Evolutionary conservation across 768 basidiomycete genomes (phyloP), one percentile per base, ranked within the genome.

Genomic region (Auricularia sp.): DNA sequence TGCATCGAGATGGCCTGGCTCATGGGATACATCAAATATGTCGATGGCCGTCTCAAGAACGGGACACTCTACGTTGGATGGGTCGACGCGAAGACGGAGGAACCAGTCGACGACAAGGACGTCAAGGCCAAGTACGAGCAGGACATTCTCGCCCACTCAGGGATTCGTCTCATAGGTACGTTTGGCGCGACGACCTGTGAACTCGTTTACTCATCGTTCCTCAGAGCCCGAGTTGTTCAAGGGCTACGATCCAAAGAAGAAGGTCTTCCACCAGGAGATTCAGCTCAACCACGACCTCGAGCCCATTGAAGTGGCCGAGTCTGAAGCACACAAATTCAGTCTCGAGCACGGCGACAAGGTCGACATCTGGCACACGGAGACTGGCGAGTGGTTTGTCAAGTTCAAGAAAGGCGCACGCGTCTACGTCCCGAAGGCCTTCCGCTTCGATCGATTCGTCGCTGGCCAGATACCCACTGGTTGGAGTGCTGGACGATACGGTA

Each of bases 1-100:
- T 93, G 92, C 71, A 97, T 99, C 71, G 97, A 99, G 79, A 96
- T 99, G 91, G 95, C 96, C 2, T 99, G 96, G 95, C 87, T 98
- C 76, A 98, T 95, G 92, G 96, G 97, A 51, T 86, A 84, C 77
- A 97, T 98, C 84, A 97, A 95, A 76, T 94, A 99, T 80, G 96
- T 98, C 76, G 92, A 99, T 69, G 97, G 97, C 18, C 93, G 93
- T 65, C 83, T 98, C 69, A 94, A 96, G 78, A 86, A 90, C 69
- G 93, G 93, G 54, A 84, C 90, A 36, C 81, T 96, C 36, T 90
- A 98, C 71, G 96, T 99, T 69, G 97, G 97, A 39, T 99, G 97
- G 97, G 94, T 98, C 61, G 96, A 98, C 71, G 86, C 87, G 72
- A 96, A 97, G 81, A 85, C 89, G 14, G 84, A 80, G 54, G 95